Percentiles rank a stretch among this genome's conserved stretches.
Conservation (phyloP, 2,329 filamentous ascomycete genomes). For the Tolypocladium nubicola region DNA sequence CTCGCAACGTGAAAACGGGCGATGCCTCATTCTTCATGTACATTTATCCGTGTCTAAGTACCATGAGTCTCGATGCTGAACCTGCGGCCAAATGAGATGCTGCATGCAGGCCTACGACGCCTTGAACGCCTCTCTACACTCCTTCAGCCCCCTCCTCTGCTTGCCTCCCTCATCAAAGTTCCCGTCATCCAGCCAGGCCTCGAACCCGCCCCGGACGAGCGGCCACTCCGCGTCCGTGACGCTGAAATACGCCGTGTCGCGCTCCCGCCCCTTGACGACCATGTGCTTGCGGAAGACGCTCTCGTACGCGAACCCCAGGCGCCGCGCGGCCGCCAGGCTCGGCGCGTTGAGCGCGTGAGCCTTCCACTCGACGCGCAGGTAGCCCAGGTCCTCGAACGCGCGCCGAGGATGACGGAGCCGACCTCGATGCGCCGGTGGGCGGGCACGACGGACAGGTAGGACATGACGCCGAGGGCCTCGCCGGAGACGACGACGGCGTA, state of each 20-base stretch:
- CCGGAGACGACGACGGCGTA: slow-evolving; percentile 27
- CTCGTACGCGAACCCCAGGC: slow-evolving; percentile 49
- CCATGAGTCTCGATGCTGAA: too few relatives aligned
- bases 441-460: slow-evolving; percentile 36
- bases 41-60: too few relatives aligned
- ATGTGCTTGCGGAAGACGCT: slow-evolving; percentile 52
- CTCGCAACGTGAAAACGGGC: too few relatives aligned
- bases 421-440: slow-evolving; percentile 43
- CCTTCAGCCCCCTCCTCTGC: slow-evolving; percentile 36
- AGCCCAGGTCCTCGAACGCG: slow-evolving; percentile 39
- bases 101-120: too few relatives aligned
- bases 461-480: slow-evolving; percentile 28
- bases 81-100: too few relatives aligned
- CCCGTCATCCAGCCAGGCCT: slow-evolving; percentile 39
- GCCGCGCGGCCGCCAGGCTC: slow-evolving; percentile 40
- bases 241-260: slow-evolving; percentile 52
- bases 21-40: too few relatives aligned
- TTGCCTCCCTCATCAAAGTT: slow-evolving; percentile 46
- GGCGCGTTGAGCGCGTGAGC: slow-evolving; percentile 45
- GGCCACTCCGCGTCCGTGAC: slow-evolving; percentile 51
- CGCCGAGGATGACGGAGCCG: slow-evolving; percentile 44
- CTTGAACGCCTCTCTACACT: slow-evolving; percentile 13
- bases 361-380: slow-evolving; percentile 54
- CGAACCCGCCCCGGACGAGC: slow-evolving; percentile 30
- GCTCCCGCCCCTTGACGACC: slow-evolving; percentile 42